Conservation (phyloP, 1,284 basidiomycete genomes). For the Moesziomyces parantarcticus region DNA sequence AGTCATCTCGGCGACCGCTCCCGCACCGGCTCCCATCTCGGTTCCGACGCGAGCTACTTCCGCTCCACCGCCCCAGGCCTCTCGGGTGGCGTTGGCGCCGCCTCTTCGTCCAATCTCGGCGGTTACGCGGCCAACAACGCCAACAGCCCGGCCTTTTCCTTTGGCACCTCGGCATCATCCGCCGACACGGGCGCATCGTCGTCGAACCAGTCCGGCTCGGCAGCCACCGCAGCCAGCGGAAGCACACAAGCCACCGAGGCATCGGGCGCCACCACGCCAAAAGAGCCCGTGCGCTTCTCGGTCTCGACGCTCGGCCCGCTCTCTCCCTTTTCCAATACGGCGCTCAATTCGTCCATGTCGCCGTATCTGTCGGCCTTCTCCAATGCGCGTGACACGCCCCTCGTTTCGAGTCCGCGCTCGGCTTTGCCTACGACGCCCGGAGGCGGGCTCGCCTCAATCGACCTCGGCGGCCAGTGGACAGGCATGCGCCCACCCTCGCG, state of each 20-base stretch:
- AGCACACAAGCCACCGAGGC: constrained; percentile 29
- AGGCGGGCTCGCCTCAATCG: constrained; percentile 34
- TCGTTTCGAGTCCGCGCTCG: constrained; percentile 57
- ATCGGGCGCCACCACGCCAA: constrained; percentile 35
- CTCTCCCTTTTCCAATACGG: constrained; percentile 65
- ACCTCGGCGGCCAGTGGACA: constrained; percentile 46
- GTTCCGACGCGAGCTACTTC: constrained; percentile 46
- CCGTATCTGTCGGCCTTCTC: constrained; percentile 66
- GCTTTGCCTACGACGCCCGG: constrained; percentile 29
- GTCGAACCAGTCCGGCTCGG: constrained; percentile 25
- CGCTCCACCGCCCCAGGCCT: constrained; percentile 43
- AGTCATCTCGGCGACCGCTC: constrained; percentile 46
- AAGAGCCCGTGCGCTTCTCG: constrained; percentile 62
- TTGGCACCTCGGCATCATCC: constrained; percentile 31
- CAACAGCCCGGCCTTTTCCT: constrained; percentile 46
- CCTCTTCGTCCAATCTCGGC: constrained; percentile 14
- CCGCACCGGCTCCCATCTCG: constrained; percentile 26
- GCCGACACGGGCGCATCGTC: constrained; percentile 21
- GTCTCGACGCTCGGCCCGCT: constrained; percentile 56
- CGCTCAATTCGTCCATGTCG: constrained; percentile 62
- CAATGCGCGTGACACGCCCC: constrained; percentile 64
- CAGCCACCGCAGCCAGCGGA: constrained; percentile 20
- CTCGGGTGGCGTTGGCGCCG: constrained; percentile 21
- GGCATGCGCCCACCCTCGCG: constrained; percentile 51
- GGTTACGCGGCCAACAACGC: constrained; percentile 26